Conservation (phyloP, 108 stramenopile species). For the Cylindrotheca fusiformis region DNA sequence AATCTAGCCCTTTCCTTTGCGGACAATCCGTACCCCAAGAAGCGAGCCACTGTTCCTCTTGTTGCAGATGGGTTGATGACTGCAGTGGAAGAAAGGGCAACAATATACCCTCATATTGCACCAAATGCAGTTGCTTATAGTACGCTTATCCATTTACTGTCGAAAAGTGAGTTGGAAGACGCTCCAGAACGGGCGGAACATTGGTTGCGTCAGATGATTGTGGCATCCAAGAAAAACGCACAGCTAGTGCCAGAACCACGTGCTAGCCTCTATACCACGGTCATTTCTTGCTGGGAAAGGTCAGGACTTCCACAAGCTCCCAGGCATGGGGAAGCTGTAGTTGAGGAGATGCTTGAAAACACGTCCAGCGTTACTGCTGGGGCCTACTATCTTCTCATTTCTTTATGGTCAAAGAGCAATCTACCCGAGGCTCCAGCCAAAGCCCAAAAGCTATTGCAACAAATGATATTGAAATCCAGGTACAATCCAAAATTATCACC, state of each 20-base stretch:
- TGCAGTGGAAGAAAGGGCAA: neutral
- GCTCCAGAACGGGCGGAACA: constrained; percentile 26
- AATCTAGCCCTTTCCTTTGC: neutral
- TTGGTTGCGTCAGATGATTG: constrained; percentile 32
- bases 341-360: constrained; percentile 9
- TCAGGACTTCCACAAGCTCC: constrained; percentile 4
- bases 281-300: constrained; percentile 29
- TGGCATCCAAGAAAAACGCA: neutral
- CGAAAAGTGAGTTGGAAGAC: constrained; percentile 7
- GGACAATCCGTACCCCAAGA: neutral
- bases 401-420: constrained; percentile 24
- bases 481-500: constrained; percentile 13
- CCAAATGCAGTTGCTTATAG: constrained; percentile 3
- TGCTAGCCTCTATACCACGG: constrained; percentile 18
- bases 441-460: constrained; percentile 18
- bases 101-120: neutral
- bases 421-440: constrained; percentile 6
- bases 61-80: constrained; percentile 11
- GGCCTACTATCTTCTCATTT: constrained; percentile 16
- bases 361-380: constrained; percentile 9
- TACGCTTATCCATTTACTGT: constrained; percentile 3
- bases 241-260: constrained; percentile 11
- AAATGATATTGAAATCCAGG: constrained; percentile 15
- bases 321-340: constrained; percentile 12
- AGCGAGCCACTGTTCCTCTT: neutral